These are phyloP conservation scores for Golubevia sp. DNA, from an alignment of 1,284 basidiomycete species.

Conservation along the genomic window DNA sequence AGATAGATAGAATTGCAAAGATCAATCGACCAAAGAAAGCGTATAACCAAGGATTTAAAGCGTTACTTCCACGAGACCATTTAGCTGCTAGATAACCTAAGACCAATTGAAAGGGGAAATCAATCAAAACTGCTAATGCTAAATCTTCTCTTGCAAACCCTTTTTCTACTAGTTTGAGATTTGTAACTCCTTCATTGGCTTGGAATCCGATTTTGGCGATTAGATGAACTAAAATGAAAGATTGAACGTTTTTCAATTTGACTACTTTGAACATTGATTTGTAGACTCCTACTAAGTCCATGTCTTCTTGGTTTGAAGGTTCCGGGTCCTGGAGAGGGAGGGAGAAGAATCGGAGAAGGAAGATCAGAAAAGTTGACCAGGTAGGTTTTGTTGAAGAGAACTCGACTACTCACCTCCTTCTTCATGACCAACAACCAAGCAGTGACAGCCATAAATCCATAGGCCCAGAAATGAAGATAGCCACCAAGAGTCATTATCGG, in stretches of 20 bases:
- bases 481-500: slow-evolving; percentile 47
- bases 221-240: slow-evolving; percentile 53
- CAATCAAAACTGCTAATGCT: slow-evolving; percentile 55
- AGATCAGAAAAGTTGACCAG: not conserved
- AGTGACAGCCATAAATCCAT: slow-evolving; percentile 42
- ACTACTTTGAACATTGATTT: not conserved
- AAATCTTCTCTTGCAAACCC: slow-evolving; percentile 59
- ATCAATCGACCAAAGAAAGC: slow-evolving; percentile 50
- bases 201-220: slow-evolving; percentile 61
- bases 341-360: not conserved
- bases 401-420: slow-evolving; percentile 29
- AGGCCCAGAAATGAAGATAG: slow-evolving; percentile 49
- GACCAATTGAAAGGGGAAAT: slow-evolving; percentile 60
- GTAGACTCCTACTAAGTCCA: not conserved
- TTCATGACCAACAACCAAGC: slow-evolving; percentile 53
- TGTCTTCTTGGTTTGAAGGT: not conserved
- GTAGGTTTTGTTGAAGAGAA: too few relatives aligned
- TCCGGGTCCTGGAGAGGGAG: not conserved
- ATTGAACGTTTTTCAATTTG: slow-evolving; percentile 32
- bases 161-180: slow-evolving; percentile 57
- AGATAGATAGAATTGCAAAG: slow-evolving; percentile 48
- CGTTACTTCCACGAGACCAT: slow-evolving; percentile 47
- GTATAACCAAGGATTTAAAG: slow-evolving; percentile 50
- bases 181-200: slow-evolving; percentile 58
- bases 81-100: slow-evolving; percentile 56